A percentile compares a stretch with the other conserved stretches of the same genome.
Evolutionary conservation across 2,329 filamentous ascomycete genomes (phyloP).

Genomic region (Pseudogymnoascus destructans): DNA sequence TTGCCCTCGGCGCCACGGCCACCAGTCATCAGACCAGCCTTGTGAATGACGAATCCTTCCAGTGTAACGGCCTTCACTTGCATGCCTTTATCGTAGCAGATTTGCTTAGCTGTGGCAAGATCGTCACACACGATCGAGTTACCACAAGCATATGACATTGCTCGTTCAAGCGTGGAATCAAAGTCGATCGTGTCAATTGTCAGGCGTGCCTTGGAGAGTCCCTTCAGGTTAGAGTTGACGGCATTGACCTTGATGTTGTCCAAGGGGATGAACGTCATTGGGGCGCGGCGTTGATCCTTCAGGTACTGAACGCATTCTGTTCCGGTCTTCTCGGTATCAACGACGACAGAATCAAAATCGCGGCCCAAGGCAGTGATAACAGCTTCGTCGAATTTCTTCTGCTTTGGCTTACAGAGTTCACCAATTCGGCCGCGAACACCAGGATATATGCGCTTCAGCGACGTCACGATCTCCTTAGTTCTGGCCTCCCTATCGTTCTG

Average conservation of each 20-base stretch:
- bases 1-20: conserved; percentile 68
- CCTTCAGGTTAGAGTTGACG: conserved; percentile 80
- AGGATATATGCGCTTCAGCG: conserved; percentile 80
- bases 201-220: conserved; percentile 70
- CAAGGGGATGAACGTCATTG: conserved; percentile 88
- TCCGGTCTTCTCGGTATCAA: conserved; percentile 88
- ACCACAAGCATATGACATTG: conserved; percentile 88
- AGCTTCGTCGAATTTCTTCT: conserved; percentile 91
- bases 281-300: conserved; percentile 74
- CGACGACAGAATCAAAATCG: conserved; percentile 87
- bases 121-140: conserved; percentile 91
- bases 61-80: conserved; percentile 91
- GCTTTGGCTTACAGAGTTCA: conserved; percentile 87
- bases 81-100: conserved; percentile 71
- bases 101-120: conserved; percentile 71
- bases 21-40: conserved; percentile 92
- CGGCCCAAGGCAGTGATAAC: conserved; percentile 84
- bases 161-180: conserved; percentile 74
- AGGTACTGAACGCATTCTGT: conserved; percentile 91
- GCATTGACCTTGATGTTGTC: conserved; percentile 95
- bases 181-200: conserved; percentile 96
- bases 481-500: conserved; percentile 72
- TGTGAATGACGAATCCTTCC: conserved; percentile 90
- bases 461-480: conserved; percentile 70
- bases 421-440: conserved; percentile 84